These are phyloP conservation scores for Saccharomycopsis sp. DNA, from an alignment of 805 yeast species.

Conservation along the genomic window DNA sequence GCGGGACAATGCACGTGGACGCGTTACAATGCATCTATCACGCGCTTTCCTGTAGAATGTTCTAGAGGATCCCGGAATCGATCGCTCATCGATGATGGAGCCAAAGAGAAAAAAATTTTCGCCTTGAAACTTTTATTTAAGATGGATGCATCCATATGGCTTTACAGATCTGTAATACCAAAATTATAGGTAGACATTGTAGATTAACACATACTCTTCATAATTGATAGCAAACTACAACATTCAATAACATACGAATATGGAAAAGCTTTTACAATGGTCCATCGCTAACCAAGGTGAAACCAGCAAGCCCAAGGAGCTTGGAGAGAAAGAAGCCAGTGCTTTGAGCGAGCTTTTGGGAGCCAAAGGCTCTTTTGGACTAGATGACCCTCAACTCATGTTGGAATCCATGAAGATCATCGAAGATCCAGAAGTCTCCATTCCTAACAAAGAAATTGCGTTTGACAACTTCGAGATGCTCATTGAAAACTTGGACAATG, in stretches of 20 bases:
- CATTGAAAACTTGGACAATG: slow-evolving; percentile 89
- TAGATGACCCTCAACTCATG: slow-evolving; percentile 86
- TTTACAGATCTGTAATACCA: too few species aligned
- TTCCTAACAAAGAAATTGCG: slow-evolving; percentile 65
- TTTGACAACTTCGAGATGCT: slow-evolving; percentile 90
- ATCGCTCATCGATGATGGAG: neutral
- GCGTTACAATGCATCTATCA: neutral
- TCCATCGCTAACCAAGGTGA: slow-evolving; percentile 72
- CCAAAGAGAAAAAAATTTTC: neutral
- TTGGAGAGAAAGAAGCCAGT: slow-evolving; percentile 75
- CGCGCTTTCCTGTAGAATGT: slow-evolving; percentile 20
- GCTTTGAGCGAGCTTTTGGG: slow-evolving; percentile 73
- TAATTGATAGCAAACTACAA: too few species aligned
- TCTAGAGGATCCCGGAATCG: slow-evolving; percentile 12
- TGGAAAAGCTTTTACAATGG: slow-evolving; percentile 94
- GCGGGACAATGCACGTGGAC: neutral
- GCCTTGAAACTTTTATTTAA: too few species aligned
- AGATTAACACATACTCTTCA: too few species aligned
- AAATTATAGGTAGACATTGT: too few species aligned
- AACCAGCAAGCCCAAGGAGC: slow-evolving; percentile 53
- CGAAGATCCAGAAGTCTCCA: slow-evolving; percentile 46
- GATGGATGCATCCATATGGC: too few species aligned
- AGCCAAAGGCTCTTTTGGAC: slow-evolving; percentile 41
- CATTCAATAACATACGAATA: too few species aligned
- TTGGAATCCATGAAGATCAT: slow-evolving; percentile 62